Evolutionary conservation across 805 yeast genomes (phyloP).

Genomic region (Phaffomyces antillensis): DNA sequence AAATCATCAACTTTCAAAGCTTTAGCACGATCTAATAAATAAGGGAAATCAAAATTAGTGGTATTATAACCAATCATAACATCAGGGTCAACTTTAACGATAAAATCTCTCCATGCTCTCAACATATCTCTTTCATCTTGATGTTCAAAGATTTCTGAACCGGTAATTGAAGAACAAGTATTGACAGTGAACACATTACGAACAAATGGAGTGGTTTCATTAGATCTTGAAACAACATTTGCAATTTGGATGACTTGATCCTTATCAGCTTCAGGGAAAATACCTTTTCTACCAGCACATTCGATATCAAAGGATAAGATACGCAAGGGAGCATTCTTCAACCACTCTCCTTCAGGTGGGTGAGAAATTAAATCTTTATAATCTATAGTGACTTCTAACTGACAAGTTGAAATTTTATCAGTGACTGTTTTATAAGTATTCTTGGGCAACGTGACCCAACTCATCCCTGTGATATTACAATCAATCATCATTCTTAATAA

Average conservation of each 20-base stretch:
- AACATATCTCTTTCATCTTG: slow-evolving; percentile 77
- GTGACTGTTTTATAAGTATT: slow-evolving; percentile 52
- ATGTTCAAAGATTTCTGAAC: slow-evolving; percentile 79
- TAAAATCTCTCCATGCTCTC: slow-evolving; percentile 78
- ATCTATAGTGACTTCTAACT: slow-evolving; percentile 70
- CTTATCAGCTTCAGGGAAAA: slow-evolving; percentile 89
- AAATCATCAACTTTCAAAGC: slow-evolving; percentile 59
- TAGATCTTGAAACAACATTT: slow-evolving; percentile 80
- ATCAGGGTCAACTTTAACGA: slow-evolving; percentile 85
- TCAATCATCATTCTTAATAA: slow-evolving; percentile 86
- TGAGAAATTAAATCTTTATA: slow-evolving; percentile 69
- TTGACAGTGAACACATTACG: slow-evolving; percentile 92
- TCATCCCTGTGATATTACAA: slow-evolving; percentile 90
- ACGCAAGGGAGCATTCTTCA: slow-evolving; percentile 87
- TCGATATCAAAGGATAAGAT: slow-evolving; percentile 94
- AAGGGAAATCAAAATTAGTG: slow-evolving; percentile 92
- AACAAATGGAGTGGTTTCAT: slow-evolving; percentile 82
- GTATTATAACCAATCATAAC: slow-evolving; percentile 95
- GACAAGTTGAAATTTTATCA: slow-evolving; percentile 64
- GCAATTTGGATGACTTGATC: slow-evolving; percentile 98
- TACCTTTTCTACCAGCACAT: slow-evolving; percentile 96
- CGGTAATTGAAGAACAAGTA: slow-evolving; percentile 88
- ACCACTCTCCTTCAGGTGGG: slow-evolving; percentile 89
- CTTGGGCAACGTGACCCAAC: slow-evolving; percentile 88
- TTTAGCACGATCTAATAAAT: slow-evolving; percentile 77